Conservation (phyloP, 305 asterid genomes). For the Fraxinus dipetala region DNA sequence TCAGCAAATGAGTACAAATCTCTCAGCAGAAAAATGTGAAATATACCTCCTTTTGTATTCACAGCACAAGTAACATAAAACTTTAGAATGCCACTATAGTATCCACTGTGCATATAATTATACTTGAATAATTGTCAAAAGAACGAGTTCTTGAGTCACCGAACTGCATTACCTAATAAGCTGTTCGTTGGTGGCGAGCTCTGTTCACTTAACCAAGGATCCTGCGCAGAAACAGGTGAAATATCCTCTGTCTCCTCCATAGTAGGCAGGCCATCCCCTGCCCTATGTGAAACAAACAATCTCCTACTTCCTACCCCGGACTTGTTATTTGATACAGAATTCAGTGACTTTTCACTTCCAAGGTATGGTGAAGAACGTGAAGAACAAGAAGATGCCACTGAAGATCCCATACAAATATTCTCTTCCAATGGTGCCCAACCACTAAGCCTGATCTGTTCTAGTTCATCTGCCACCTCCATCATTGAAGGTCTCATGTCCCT, state of each 20-base stretch:
- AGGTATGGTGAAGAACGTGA: slow-evolving; percentile 42
- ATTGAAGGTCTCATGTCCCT: slow-evolving; percentile 91
- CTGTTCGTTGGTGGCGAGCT: slow-evolving; percentile 78
- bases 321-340: slow-evolving; percentile 36
- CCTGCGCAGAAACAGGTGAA: slow-evolving; percentile 79
- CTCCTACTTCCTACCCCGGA: slow-evolving; percentile 52
- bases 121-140: background rate
- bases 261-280: slow-evolving; percentile 21
- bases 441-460: slow-evolving; percentile 73
- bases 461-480: slow-evolving; percentile 94
- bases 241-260: slow-evolving; percentile 42
- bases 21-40: background rate
- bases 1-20: background rate
- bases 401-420: slow-evolving; percentile 50
- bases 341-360: slow-evolving; percentile 70
- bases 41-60: slow-evolving; percentile 13
- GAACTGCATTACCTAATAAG: slow-evolving; percentile 51
- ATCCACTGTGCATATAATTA: background rate
- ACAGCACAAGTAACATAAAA: slow-evolving; percentile 1
- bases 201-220: slow-evolving; percentile 70
- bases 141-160: slow-evolving; percentile 5
- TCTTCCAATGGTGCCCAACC: slow-evolving; percentile 83
- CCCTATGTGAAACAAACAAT: slow-evolving; percentile 40
- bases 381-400: slow-evolving; percentile 70
- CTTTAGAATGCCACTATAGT: background rate